phyloP scores from a whole-genome alignment of 805 yeast species.

The Wickerhamomyces strasburgensis region DNA sequence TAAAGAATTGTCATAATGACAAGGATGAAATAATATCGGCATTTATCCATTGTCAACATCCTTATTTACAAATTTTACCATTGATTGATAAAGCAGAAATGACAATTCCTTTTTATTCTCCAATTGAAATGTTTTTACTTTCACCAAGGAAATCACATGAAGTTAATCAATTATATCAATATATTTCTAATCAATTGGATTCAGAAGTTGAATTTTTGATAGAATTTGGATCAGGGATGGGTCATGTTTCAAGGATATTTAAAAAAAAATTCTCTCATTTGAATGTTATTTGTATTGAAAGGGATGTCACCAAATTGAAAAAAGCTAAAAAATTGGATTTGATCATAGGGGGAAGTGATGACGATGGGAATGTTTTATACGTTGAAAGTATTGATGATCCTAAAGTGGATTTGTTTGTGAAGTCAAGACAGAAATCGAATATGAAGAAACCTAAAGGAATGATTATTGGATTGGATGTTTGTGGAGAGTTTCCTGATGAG shows the following conservation, averaged over 20 bases:
- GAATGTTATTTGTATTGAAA: conserved; percentile 9
- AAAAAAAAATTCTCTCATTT: no score
- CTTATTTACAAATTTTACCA: background rate
- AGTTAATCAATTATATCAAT: conserved; percentile 5
- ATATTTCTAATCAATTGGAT: background rate
- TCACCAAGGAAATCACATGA: conserved; percentile 15
- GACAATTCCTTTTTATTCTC: background rate
- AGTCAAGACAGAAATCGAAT: conserved; percentile 4
- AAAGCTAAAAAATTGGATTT: conserved; percentile 6
- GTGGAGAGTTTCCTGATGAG: conserved; percentile 11
- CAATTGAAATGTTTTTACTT: conserved; percentile 1
- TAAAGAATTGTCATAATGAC: background rate
- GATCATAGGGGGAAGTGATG: background rate
- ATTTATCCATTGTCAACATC: conserved; percentile 1
- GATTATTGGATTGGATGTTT: conserved; percentile 14
- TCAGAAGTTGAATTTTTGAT: conserved; percentile 10
- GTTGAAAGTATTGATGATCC: background rate
- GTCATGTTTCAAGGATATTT: conserved; percentile 7
- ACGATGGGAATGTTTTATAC: conserved; percentile 3
- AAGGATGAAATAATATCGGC: conserved; percentile 1
- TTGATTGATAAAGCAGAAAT: background rate
- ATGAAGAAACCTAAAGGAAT: conserved; percentile 3
- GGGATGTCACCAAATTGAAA: background rate
- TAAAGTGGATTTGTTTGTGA: conserved; percentile 2
- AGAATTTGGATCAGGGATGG: conserved; percentile 14